Percentiles rank a stretch among this genome's conserved stretches.
These are phyloP conservation scores for Claviceps sp. DNA, from an alignment of 2,329 filamentous ascomycete genomes.

Conservation along the genomic window DNA sequence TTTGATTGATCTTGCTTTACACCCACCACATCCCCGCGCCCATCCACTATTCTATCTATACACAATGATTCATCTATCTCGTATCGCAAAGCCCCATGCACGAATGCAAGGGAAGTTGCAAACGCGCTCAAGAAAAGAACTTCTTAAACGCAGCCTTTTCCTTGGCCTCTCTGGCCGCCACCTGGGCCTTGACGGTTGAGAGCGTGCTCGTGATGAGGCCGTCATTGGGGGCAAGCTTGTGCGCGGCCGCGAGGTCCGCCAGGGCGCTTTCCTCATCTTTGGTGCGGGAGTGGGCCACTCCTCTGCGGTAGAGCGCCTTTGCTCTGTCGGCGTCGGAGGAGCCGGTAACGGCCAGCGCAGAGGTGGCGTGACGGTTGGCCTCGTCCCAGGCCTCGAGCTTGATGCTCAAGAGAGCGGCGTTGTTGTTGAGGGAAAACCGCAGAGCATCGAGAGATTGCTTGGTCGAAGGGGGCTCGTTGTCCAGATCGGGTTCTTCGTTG, in stretches of 20 bases:
- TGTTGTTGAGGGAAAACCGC: constrained; percentile 77
- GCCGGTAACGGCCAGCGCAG: constrained; percentile 55
- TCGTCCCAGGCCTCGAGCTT: constrained; percentile 65
- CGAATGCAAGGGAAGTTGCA: not conserved
- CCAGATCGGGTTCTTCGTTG: constrained; percentile 66
- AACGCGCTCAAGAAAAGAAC: constrained; percentile 50
- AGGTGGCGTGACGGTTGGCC: constrained; percentile 53
- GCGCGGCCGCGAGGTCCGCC: constrained; percentile 61
- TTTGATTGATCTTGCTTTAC: too few species aligned
- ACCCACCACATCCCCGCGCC: too few species aligned
- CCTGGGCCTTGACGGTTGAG: constrained; percentile 61
- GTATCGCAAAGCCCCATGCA: not conserved
- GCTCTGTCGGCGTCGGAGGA: constrained; percentile 66
- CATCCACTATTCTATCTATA: not conserved
- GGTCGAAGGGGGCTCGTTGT: constrained; percentile 56
- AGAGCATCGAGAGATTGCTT: constrained; percentile 56
- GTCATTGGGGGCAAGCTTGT: constrained; percentile 62
- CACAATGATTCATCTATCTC: not conserved
- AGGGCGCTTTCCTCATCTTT: constrained; percentile 80
- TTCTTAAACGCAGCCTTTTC: constrained; percentile 90
- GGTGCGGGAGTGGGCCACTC: constrained; percentile 55
- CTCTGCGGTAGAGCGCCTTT: constrained; percentile 80
- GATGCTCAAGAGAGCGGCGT: constrained; percentile 72
- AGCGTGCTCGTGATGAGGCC: constrained; percentile 63
- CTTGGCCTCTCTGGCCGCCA: constrained; percentile 62